Base-by-base conservation (phyloP, 371 early-diverging fungal genomes). In the Cladochytrium tenue region DNA sequence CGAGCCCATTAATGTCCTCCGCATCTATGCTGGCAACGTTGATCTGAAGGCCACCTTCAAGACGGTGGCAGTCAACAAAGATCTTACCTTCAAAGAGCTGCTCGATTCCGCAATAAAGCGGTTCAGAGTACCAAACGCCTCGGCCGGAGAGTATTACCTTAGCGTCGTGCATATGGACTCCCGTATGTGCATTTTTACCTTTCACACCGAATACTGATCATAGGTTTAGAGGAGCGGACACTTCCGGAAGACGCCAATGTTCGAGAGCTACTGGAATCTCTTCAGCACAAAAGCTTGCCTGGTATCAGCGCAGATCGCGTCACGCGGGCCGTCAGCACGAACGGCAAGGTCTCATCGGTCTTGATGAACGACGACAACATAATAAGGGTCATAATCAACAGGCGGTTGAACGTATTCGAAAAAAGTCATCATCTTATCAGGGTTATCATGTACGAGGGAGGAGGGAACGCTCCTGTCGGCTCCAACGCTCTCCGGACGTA, bases 1-100 rank as follows among this genome's bases (percentile, higher is more conserved):
- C 13, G 55, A 71, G 30, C 71, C 75, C 20, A 73, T 81, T 60
- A 81, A 75, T 58, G 77, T 82, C 23, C 66, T 79, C 20, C 71
- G 82, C 17, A 75, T 82, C 2, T 82, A 72, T 56, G 77, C 80
- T 32, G 82, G 82, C n/a, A 82, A 82, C 61, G 76, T 78, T 5
- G 75, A 77, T 62, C 62, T 82, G 34, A 76, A 82, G 43, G 78
- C 82, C 20, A 82, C 77, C 3, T 82, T 76, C 67, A 82, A 82
- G 63, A 70, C 76, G 0, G 78, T 82, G 17, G 69, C 75, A 1
- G 53, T 82, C 32, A 70, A 67, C 5, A 63, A 71, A 20, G 57
- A 63, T 10, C 70, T 78, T 71, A 74, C 66, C 2, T 71, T 69
- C 0, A 43, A 33, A 4, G 69, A 74, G 32, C 67, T 79, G 0